phyloP scores from a whole-genome alignment of 768 basidiomycete genomes.

The Tylopilus vinaceipallidus region DNA sequence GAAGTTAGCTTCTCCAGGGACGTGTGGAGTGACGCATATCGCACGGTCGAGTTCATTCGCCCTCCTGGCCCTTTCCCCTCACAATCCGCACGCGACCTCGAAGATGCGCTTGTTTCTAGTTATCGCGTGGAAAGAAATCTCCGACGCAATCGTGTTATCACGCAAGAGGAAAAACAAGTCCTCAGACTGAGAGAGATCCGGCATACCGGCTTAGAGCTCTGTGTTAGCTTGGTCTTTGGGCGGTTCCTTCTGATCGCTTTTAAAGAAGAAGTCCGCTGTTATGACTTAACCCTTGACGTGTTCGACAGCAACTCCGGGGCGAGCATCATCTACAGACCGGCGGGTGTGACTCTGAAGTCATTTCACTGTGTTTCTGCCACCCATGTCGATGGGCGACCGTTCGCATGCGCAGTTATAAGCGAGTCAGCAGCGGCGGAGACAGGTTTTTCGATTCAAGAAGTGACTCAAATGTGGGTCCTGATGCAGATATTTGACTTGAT shows the following conservation, averaged over 20 bases:
- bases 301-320: neutral
- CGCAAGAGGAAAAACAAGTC: neutral
- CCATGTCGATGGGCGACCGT: constrained; percentile 13
- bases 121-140: constrained; percentile 11
- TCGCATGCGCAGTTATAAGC: constrained; percentile 14
- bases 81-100: constrained; percentile 14
- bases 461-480: constrained; percentile 3
- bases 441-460: neutral
- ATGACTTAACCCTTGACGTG: constrained; percentile 6
- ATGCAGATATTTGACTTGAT: neutral
- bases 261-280: constrained; percentile 12
- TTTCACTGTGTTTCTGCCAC: constrained; percentile 10
- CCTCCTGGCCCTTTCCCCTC: constrained; percentile 19
- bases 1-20: constrained; percentile 3
- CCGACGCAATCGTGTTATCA: neutral
- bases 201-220: neutral
- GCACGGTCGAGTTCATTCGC: constrained; percentile 9
- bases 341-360: neutral
- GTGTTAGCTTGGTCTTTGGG: constrained; percentile 13
- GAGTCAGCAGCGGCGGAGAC: neutral
- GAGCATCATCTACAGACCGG: constrained; percentile 10
- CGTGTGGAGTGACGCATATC: constrained; percentile 20
- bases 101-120: constrained; percentile 11
- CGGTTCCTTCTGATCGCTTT: constrained; percentile 16
- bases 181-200: constrained; percentile 4